Percentiles rank a stretch among this genome's conserved stretches.
These are phyloP conservation scores for Glebionis coronaria DNA, from an alignment of 129 eudicot genomes.

Conservation along the genomic window DNA sequence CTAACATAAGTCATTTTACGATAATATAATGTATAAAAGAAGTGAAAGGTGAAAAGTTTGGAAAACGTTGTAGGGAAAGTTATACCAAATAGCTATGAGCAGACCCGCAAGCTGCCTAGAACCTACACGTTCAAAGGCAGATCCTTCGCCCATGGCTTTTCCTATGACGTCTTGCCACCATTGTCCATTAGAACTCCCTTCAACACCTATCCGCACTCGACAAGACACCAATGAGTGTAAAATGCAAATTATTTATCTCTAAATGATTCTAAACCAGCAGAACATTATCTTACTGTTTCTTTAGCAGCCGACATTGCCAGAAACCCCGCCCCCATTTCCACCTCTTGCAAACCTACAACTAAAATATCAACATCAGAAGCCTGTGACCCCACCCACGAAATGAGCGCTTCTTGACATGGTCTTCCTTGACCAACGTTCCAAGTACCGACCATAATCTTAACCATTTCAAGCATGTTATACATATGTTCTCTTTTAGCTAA, in stretches of 20 bases:
- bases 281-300: slow-evolving; percentile 71
- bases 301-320: slow-evolving; percentile 99
- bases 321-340: slow-evolving; percentile 99
- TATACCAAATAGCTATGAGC: slow-evolving; percentile 88
- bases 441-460: slow-evolving; percentile 75
- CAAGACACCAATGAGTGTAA: slow-evolving; percentile 18
- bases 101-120: slow-evolving; percentile 88
- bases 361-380: slow-evolving; percentile 78
- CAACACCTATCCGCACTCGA: slow-evolving; percentile 85
- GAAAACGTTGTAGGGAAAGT: slow-evolving; percentile 4
- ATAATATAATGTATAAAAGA: slow-evolving; percentile 16
- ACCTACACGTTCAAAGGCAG: slow-evolving; percentile 86
- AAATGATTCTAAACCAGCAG: too few species aligned
- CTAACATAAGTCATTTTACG: slow-evolving; percentile 34
- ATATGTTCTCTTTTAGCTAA: slow-evolving; percentile 58
- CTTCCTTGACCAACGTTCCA: slow-evolving; percentile 98
- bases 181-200: slow-evolving; percentile 94
- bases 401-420: slow-evolving; percentile 77
- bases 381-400: slow-evolving; percentile 73
- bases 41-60: not conserved
- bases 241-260: not conserved
- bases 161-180: slow-evolving; percentile 98
- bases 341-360: slow-evolving; percentile 93
- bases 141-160: slow-evolving; percentile 82
- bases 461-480: slow-evolving; percentile 64